Base-by-base conservation (phyloP, 78 protist genomes). In the Cyanophora paradoxa region DNA sequence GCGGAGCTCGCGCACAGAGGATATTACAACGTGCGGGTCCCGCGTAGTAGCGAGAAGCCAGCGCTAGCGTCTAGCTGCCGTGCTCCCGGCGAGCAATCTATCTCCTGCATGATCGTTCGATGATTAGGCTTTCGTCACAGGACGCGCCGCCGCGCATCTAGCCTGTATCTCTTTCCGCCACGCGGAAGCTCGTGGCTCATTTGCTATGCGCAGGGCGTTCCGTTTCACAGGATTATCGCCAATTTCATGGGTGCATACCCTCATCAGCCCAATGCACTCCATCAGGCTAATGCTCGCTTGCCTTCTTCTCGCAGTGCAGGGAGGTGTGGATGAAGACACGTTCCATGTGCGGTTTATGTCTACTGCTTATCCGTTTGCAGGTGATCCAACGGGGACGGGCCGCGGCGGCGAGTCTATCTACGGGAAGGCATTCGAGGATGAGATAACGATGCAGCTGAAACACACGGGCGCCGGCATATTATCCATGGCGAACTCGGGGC, bases 361-460 rank as follows among this genome's bases (percentile, higher is more conserved):
- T n/a, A n/a, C n/a, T n/a, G n/a, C n/a, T n/a, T n/a, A n/a, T n/a
- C n/a, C n/a, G n/a, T n/a, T n/a, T n/a, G n/a, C 88, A 0, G 96
- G 96, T 7, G 96, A 92, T 72, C 94, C 93, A n/a, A 87, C 90
- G 1, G 94, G 93, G n/a, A 83, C 92, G 5, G 96, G 96, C 22
- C 42, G 84, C 11, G 96, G 96, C 16, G 96, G 96, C 26, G 74
- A 71, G 62, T 78, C 87, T 8, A 84, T 88, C 36, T 92, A 85
- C 59, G 96, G 96, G 85, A 81, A 50, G 0, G 70, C 69, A 54
- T 91, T 88, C 54, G 87, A 78, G 46, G 91, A 90, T 58, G 94
- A 90, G 59, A 78, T 84, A 39, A 79, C 84, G 19, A 46, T 42
- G 56, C 73, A 76, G 4, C 59, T 91, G 30, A 87, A 82, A 46